Evolutionary conservation across 1,284 basidiomycete genomes (phyloP), one percentile per base, ranked within the genome.

Genomic region (Termitomyces sp.): DNA sequence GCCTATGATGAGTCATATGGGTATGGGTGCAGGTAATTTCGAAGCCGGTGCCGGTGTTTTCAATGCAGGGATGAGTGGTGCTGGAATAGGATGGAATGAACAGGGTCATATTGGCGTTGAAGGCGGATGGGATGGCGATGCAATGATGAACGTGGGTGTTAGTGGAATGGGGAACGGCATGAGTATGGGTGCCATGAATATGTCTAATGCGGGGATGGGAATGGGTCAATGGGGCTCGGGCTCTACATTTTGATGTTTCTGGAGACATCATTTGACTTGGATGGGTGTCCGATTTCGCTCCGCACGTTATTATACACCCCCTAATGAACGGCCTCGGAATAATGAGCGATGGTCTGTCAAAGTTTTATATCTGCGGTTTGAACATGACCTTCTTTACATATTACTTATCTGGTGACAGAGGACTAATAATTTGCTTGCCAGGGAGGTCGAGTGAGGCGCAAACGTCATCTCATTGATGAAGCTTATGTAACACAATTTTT

Each of bases 1-100:
- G 72, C 69, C 71, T n/a, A 72, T 76, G 70, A 76, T 79, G 70
- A 65, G 64, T 21, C 68, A 67, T 46, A 66, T 71, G 58, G 69
- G 65, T 14, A 72, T 75, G 68, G 71, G 66, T 13, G 67, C 66
- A 3, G 66, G 57, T 37, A 63, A 62, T 31, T 64, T 62, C 45
- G 62, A 61, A 28, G 58, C 64, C 43, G 64, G 61, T 9, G 59
- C 58, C 33, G 63, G 60, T 19, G 56, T 64, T 26, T 64, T 64
- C 38, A 60, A 63, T 46, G 53, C 52, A 40, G 67, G 58, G 45
- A 65, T 65, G 64, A 55, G 52, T 33, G 58, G 53, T n/a, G 52
- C 58, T 24, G 64, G 62, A 7, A 64, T 66, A 57, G 64, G 60
- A 21, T 69, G 68, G 69, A 62, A 55, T 19, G 70, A 72, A 39